These are phyloP conservation scores for Berberis vulgaris DNA, from an alignment of 164 flowering plant genomes.

Conservation along the genomic window DNA sequence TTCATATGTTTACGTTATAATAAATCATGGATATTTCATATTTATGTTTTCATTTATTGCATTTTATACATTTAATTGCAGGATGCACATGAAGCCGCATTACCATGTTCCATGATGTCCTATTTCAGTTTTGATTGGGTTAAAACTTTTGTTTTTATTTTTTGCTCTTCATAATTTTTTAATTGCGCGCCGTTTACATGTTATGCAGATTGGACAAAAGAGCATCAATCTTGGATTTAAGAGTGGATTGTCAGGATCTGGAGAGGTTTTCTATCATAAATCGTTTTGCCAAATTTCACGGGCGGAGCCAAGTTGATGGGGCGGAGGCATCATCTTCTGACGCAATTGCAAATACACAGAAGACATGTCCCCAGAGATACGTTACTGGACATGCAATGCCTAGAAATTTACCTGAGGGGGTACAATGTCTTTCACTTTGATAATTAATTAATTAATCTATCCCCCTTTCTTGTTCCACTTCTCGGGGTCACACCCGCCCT, in stretches of 20 bases:
- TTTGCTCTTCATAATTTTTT: neutral
- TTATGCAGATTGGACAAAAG: conserved; percentile 57
- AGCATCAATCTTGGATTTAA: conserved; percentile 46
- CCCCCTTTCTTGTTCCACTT: conserved; percentile 6
- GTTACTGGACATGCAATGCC: conserved; percentile 62
- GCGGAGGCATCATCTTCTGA: conserved; percentile 35
- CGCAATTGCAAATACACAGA: conserved; percentile 19
- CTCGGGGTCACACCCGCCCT: conserved; percentile 15
- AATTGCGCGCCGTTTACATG: conserved; percentile 5
- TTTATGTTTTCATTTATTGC: no score
- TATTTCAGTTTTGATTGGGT: no score
- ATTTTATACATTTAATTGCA: no score
- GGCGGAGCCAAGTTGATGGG: conserved; percentile 31
- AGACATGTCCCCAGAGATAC: conserved; percentile 53
- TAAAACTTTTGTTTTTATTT: neutral
- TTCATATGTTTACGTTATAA: no score
- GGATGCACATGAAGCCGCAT: no score
- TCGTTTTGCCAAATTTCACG: conserved; percentile 77
- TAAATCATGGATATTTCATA: no score
- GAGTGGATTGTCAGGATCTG: conserved; percentile 60
- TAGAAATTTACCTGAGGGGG: conserved; percentile 64
- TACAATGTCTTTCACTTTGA: conserved; percentile 75
- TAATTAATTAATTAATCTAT: conserved; percentile 36
- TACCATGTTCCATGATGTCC: no score
- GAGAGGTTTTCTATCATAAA: conserved; percentile 67